A percentile compares a stretch with the other conserved stretches of the same genome.
These are phyloP conservation scores for Triticum turgidum DNA, from an alignment of 176 grass and related monocot species.

Conservation along the genomic window DNA sequence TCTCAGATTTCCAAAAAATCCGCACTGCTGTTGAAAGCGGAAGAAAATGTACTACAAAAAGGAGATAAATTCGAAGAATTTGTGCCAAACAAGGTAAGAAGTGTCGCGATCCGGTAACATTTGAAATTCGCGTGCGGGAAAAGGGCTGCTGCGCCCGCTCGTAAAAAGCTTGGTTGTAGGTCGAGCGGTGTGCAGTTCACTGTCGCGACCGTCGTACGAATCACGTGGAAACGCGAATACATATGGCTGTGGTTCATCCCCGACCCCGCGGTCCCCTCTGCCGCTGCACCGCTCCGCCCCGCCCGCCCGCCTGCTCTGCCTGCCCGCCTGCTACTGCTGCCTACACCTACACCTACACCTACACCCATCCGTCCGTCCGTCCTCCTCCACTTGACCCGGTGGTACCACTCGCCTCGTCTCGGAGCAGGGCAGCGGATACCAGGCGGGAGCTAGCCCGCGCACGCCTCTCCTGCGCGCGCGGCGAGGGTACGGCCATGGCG, in stretches of 20 bases:
- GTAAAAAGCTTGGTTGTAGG: too few species aligned
- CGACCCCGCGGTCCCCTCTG: neutral
- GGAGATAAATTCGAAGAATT: too few species aligned
- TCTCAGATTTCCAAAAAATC: too few species aligned
- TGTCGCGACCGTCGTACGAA: neutral
- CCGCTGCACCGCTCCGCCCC: neutral
- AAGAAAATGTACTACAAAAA: too few species aligned
- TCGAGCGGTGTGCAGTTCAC: neutral
- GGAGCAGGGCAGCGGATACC: too few species aligned
- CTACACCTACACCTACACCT: neutral
- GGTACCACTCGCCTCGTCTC: neutral
- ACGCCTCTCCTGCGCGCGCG: neutral
- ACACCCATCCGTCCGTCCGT: neutral
- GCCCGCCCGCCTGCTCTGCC: too few species aligned
- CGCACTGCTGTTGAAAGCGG: too few species aligned
- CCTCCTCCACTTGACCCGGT: conserved; percentile 3
- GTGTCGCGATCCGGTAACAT: too few species aligned
- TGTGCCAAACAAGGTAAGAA: too few species aligned
- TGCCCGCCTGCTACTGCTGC: neutral
- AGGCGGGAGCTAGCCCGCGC: too few species aligned
- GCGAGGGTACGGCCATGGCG: conserved; percentile 21
- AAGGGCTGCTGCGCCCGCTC: too few species aligned
- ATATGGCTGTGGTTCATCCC: conserved; percentile 12
- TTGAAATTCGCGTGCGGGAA: too few species aligned
- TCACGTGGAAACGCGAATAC: neutral